Base-by-base conservation (phyloP, 2,329 filamentous ascomycete genomes). In the Dactylellina cionopaga region DNA sequence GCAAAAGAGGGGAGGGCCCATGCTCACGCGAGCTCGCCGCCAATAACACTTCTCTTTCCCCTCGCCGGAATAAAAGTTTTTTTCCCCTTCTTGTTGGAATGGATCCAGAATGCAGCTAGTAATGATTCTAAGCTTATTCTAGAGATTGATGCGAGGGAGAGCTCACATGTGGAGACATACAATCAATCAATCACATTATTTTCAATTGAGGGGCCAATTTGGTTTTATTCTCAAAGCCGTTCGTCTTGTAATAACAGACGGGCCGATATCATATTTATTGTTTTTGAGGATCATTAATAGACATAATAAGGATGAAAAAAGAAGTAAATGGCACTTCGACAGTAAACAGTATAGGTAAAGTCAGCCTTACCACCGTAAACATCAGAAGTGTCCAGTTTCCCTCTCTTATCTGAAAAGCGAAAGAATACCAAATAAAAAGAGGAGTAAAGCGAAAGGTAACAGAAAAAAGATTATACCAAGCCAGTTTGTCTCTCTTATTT, bases 1-100 rank as follows among this genome's bases (percentile, higher is more conserved):
- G 19, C 55, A 58, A 17, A 46, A 33, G 65, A 39, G 41, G 65
- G 65, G 65, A 22, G 31, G 29, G n/a, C n/a, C n/a, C n/a, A n/a
- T 5, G 24, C 19, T n/a, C 9, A n/a, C 25, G 44, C 47, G 7
- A 46, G 51, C 49, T 63, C 43, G n/a, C 31, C 51, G 35, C 35
- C 56, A 24, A n/a, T 22, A 31, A 6, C 25, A 49, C n/a, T 11
- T 54, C 59, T 41, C 15, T 27, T 43, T 9, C 39, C 25, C 43
- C 17, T 43, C n/a, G 22, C 25, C 17, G 37, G 52, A 29, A 29
- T 47, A 51, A 60, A 60, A 60, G 49, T 49, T 60, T 60, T 59
- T 22, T n/a, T 52, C 47, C 13, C 17, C 19, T n/a, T n/a, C n/a
- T n/a, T n/a, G n/a, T 35, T 35, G 11, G 13, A 35, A 17, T 24